These are phyloP conservation scores for Chiua sp. DNA, from an alignment of 1,284 basidiomycete species.

Conservation along the genomic window DNA sequence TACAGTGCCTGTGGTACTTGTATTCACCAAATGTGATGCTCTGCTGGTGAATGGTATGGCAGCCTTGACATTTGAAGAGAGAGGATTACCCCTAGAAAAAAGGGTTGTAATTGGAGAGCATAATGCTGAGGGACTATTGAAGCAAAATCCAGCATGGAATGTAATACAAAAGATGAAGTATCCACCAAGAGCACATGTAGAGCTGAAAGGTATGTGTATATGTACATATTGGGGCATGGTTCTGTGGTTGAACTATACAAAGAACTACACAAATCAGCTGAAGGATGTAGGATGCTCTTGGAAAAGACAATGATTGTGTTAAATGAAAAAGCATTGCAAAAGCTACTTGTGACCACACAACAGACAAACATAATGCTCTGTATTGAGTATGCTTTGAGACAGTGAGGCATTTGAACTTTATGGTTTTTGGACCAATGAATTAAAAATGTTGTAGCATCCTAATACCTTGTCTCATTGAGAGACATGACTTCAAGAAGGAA, in stretches of 20 bases:
- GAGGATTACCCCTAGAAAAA: too few relatives aligned
- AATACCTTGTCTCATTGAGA: not conserved
- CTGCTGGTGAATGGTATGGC: not conserved
- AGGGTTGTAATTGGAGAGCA: too few relatives aligned
- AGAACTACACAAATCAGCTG: not conserved
- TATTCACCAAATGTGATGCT: slow-evolving; percentile 1
- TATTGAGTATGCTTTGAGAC: not conserved
- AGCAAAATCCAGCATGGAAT: too few relatives aligned
- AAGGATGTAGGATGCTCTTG: not conserved
- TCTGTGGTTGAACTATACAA: too few relatives aligned
- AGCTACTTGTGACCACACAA: not conserved
- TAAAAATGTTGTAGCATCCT: not conserved
- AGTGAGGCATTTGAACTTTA: not conserved
- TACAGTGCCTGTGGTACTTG: not conserved
- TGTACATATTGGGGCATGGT: too few relatives aligned
- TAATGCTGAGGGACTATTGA: too few relatives aligned
- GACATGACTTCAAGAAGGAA: not conserved
- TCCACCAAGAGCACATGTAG: too few relatives aligned
- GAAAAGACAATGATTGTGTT: not conserved
- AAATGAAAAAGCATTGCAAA: not conserved
- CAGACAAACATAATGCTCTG: not conserved
- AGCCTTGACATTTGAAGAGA: too few relatives aligned
- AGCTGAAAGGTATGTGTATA: too few relatives aligned
- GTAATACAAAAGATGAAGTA: too few relatives aligned
- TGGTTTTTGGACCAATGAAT: not conserved